phyloP scores from a whole-genome alignment of 768 basidiomycete species.

The Hydnomerulius pinastri region DNA sequence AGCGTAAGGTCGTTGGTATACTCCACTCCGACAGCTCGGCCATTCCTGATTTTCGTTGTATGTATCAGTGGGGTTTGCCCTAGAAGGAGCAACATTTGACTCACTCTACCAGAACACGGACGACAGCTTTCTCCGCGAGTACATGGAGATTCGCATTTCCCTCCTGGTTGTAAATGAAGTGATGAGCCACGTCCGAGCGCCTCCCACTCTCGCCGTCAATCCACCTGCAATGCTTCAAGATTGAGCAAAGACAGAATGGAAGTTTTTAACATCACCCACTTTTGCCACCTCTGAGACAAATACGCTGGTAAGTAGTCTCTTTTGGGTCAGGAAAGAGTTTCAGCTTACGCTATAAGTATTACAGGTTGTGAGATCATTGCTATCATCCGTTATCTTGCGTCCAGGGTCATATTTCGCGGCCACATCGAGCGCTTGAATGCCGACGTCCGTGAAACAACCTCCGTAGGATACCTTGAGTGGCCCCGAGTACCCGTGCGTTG shows the following conservation, averaged over 20 bases:
- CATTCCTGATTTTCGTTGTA: constrained; percentile 16
- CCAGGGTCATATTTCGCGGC: constrained; percentile 48
- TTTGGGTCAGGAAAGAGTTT: background rate
- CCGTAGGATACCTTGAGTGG: constrained; percentile 25
- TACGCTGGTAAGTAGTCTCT: background rate
- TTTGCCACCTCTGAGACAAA: constrained; percentile 49
- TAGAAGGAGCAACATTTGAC: constrained; percentile 8
- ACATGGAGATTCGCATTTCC: constrained; percentile 46
- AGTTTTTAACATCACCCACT: constrained; percentile 34
- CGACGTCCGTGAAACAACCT: constrained; percentile 40
- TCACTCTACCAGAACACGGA: constrained; percentile 52
- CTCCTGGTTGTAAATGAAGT: constrained; percentile 51
- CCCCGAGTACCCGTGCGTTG: constrained; percentile 25
- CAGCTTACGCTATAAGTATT: constrained; percentile 51
- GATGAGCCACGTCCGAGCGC: constrained; percentile 57
- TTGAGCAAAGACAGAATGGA: background rate
- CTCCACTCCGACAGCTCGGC: constrained; percentile 49
- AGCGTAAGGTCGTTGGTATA: constrained; percentile 39
- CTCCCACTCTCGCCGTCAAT: constrained; percentile 50
- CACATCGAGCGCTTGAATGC: constrained; percentile 47
- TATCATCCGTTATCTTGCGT: constrained; percentile 44
- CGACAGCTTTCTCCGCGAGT: constrained; percentile 42
- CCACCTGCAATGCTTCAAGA: constrained; percentile 42
- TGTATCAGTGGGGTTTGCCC: background rate
- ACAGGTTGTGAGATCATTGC: constrained; percentile 45